Evolutionary conservation across 192 early-diverging fungal species (phyloP).

Genomic region (Spizellomyces punctatus): DNA sequence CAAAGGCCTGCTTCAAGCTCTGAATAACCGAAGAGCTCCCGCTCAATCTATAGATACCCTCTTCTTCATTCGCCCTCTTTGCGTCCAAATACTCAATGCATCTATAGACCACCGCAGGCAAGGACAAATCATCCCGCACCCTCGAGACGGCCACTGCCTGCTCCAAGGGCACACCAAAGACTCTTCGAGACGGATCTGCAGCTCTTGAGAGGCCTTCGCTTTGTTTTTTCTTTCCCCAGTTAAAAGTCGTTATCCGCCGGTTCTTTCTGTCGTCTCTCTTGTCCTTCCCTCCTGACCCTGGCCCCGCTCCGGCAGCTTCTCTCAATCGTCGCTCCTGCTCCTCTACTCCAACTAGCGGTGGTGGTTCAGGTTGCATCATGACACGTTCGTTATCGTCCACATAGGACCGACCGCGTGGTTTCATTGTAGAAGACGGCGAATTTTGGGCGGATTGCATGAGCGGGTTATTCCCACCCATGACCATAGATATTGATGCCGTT

Average conservation of each 20-base stretch:
- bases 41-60: constrained; percentile 93
- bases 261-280: constrained; percentile 22
- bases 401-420: constrained; percentile 4
- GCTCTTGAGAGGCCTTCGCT: background rate
- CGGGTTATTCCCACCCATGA: background rate
- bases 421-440: background rate
- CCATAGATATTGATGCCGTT: background rate
- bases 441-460: constrained; percentile 1
- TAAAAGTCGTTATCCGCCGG: constrained; percentile 39
- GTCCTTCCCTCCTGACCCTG: background rate
- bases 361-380: constrained; percentile 48
- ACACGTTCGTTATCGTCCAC: constrained; percentile 56
- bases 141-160: constrained; percentile 70
- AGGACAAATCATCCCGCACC: constrained; percentile 70
- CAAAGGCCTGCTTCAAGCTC: constrained; percentile 78
- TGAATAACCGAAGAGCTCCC: constrained; percentile 77
- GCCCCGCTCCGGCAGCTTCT: background rate
- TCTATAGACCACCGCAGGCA: constrained; percentile 90
- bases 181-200: constrained; percentile 30
- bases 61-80: constrained; percentile 85
- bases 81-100: constrained; percentile 96
- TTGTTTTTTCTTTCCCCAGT: constrained; percentile 43
- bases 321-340: too few species aligned
- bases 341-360: constrained; percentile 23
- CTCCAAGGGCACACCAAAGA: constrained; percentile 90